Conservation (phyloP, 1,284 basidiomycete species). For the Thelephora terrestris region DNA sequence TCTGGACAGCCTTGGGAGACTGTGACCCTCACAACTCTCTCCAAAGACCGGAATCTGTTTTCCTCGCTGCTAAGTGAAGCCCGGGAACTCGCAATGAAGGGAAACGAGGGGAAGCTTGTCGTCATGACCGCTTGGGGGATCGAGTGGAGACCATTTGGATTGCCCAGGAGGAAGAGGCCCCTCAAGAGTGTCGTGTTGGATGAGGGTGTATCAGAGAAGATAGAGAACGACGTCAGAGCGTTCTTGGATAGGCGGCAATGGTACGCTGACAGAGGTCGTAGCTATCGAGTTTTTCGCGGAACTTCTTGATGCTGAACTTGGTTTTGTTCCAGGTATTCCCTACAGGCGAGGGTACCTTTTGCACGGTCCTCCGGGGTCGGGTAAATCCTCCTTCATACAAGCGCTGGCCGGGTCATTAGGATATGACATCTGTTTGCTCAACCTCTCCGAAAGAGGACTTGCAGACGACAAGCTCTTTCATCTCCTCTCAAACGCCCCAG, state of each 20-base stretch:
- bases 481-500: conserved; percentile 87
- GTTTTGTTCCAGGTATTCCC: conserved; percentile 75
- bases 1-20: conserved; percentile 97
- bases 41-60: conserved; percentile 76
- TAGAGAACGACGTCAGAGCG: conserved; percentile 72
- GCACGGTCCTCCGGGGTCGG: conserved; percentile 94
- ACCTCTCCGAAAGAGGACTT: conserved; percentile 92
- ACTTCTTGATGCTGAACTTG: conserved; percentile 8
- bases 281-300: conserved; percentile 14
- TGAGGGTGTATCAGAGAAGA: conserved; percentile 67
- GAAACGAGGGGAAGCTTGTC: conserved; percentile 90
- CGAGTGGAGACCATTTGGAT: conserved; percentile 95
- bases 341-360: conserved; percentile 94
- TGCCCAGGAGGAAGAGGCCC: conserved; percentile 81
- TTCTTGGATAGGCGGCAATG: conserved; percentile 84
- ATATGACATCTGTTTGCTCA: conserved; percentile 95
- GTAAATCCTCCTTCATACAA: conserved; percentile 98
- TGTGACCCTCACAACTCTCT: conserved; percentile 88
- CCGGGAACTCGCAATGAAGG: conserved; percentile 75
- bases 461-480: conserved; percentile 97
- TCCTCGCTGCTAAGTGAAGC: conserved; percentile 80
- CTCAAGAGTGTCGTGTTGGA: conserved; percentile 88
- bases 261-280: conserved; percentile 89
- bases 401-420: conserved; percentile 87
- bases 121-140: conserved; percentile 95